Evolutionary conservation across 78 protist genomes (phyloP), one percentile per base, ranked within the genome.

Genomic region (Tieghemostelium lacteum): DNA sequence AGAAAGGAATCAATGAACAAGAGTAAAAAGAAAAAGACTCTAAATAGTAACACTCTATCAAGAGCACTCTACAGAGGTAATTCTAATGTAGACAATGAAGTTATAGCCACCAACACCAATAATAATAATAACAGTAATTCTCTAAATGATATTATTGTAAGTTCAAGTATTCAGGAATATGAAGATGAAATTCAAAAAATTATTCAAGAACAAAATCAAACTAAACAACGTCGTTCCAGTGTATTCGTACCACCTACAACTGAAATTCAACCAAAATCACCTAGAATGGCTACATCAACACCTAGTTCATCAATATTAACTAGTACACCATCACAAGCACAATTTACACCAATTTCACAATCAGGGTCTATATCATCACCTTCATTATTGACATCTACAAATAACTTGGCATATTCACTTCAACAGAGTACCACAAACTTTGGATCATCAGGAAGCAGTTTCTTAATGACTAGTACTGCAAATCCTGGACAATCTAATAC

Each of bases 111-210:
- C 52, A 14, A 14, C 10, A 6, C n/a, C 10, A 45, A 14, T 10
- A 6, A 10, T 45, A 6, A 45, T 45, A 45, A 45, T 10, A 45
- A 10, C 10, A 45, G 6, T 14, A 10, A 45, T 45, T 45, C 52
- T 14, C 6, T 45, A 10, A 45, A 45, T 10, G 57, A 71, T 31
- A 71, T 71, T 19, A 71, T 52, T 26, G 63, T 71, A 3, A 71
- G 50, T 71, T 50, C 64, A 31, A 52, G 64, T 19, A 36, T 71
- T 50, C 26, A 36, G 28, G 77, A 71, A 14, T 71, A 36, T 71
- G 77, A 71, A 52, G 77, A 71, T 52, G 77, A 71, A 26, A 50
- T 71, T 29, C 77, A 71, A 36, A 71, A 71, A 50, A 71, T 71
- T 60, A 57, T 34, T n/a, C 45, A 28, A 7, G 16, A 55, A 55